Base-by-base conservation (phyloP, 768 basidiomycete genomes). In the Austroboletus eburneus region DNA sequence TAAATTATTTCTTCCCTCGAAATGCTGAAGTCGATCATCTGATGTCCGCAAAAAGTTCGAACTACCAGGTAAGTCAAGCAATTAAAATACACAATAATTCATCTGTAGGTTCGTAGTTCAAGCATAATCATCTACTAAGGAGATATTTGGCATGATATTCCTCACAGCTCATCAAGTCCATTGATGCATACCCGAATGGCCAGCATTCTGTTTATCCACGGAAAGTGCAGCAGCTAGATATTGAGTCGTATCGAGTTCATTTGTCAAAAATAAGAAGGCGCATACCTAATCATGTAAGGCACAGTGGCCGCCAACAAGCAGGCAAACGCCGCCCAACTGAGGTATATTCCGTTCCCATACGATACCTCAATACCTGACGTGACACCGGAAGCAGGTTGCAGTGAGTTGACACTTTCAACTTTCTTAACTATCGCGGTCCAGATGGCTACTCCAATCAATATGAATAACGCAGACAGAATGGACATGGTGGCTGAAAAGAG, bases 401-500 rank as follows among this genome's bases (percentile, higher is more conserved):
- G 54, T 22, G 66, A 58, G 57, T 89, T 89, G 51, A 91, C 70
- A 14, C 68, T 66, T 57, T 81, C 71, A 1, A 76, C 70, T 57
- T 82, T 84, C 54, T 81, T 77, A 42, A 91, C 73, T 42, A 88
- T 72, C 37, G 80, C 76, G 5, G 89, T 89, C 89, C 89, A 91
- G 49, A 90, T 80, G 37, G 78, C 74, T 14, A 81, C 81, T 21
- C 79, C 85, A 34, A 84, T 79, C 40, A 91, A 71, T 39, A 89
- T 62, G 43, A 87, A 72, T 10, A 85, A 36, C 44, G 78, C 77
- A 24, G 81, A 80, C 16, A 82, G 47, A 41, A 83, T 63, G 13
- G 86, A 77, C 55, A 85, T 76, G 2, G 76, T 63, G 5, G 84
- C 77, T 4, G 89, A 88, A 21, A 80, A 48, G 57, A 88, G 69